Conservation (phyloP, 495 filamentous ascomycete genomes). For the Aspergillus egyptiacus region DNA sequence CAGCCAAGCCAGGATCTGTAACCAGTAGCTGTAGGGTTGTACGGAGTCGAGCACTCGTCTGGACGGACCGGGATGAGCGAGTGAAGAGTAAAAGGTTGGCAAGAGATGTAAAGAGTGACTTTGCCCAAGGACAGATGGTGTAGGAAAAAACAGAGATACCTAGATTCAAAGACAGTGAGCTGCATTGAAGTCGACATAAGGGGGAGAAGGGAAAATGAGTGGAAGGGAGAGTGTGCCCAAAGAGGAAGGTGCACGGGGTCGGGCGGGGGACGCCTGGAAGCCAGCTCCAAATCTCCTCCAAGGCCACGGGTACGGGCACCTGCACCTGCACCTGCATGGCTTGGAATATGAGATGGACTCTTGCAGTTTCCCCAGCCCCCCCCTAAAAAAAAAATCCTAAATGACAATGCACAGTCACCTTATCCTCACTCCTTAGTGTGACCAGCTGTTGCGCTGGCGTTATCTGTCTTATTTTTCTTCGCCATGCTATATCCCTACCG, state of each 20-base stretch:
- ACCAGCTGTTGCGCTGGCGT: constrained; percentile 17
- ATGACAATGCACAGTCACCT: too few relatives aligned
- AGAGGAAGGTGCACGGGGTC: constrained; percentile 2
- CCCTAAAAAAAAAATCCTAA: background rate
- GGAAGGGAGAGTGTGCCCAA: background rate
- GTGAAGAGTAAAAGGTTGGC: background rate
- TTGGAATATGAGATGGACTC: background rate
- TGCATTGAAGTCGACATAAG: background rate
- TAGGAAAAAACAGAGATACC: too few relatives aligned
- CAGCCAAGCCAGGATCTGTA: background rate
- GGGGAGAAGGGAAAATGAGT: background rate
- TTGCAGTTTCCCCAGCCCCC: background rate
- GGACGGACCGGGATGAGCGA: background rate
- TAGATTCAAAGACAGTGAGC: background rate
- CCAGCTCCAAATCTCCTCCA: too few relatives aligned
- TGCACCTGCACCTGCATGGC: too few relatives aligned
- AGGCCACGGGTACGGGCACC: too few relatives aligned
- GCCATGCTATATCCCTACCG: too few relatives aligned
- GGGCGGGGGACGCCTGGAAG: too few relatives aligned
- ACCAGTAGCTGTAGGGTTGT: background rate
- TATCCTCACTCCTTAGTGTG: background rate
- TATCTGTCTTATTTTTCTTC: constrained; percentile 13
- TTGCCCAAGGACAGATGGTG: background rate
- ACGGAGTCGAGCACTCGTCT: background rate
- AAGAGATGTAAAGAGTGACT: background rate